Evolutionary conservation across 2,329 filamentous ascomycete species (phyloP), one percentile per base, ranked within the genome.

Genomic region (Falciphora oryzae): DNA sequence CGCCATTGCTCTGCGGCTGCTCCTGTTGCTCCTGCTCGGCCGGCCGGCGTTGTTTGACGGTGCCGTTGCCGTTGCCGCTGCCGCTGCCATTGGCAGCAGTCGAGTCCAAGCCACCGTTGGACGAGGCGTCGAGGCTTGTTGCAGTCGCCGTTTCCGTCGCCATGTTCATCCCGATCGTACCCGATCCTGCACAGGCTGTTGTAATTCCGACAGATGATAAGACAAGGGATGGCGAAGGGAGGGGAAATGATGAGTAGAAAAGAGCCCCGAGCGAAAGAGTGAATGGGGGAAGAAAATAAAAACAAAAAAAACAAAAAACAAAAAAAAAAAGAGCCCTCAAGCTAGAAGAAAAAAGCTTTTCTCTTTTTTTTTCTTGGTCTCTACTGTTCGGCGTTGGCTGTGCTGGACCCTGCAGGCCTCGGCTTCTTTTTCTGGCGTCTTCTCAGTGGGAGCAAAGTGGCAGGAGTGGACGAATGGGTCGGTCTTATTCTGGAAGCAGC

Each of bases 41-140:
- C 22, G 44, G 44, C 44, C 44, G 44, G 22, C 44, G 44, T 11
- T 62, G 28, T 7, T 62, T 29, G 25, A 29, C 14, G 28, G 38
- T 31, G 16, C 61, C 61, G n/a, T 59, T 65, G 64, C 57, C 22
- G 31, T 29, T 50, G 31, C 62, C 58, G 25, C 65, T 61, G 64
- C 58, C 63, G 50, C 29, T 32, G 64, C 57, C 69, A 67, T 65
- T 76, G 71, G 65, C 77, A 69, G 69, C 61, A 4, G 22, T 25
- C 6, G 25, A 56, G 35, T 44, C 31, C n/a, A 25, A 25, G 25
- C 16, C 44, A 25, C 38, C 38, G 28, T 62, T 53, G 44, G n/a
- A 8, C n/a, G 32, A 38, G 59, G 32, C 31, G 61, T 63, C 61
- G 27, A 63, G 61, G 61, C 59, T 32, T 44, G 59, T 61, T 18